Evolutionary conservation across 1,284 basidiomycete genomes (phyloP).

Genomic region (Microbotryomycetes sp.): DNA sequence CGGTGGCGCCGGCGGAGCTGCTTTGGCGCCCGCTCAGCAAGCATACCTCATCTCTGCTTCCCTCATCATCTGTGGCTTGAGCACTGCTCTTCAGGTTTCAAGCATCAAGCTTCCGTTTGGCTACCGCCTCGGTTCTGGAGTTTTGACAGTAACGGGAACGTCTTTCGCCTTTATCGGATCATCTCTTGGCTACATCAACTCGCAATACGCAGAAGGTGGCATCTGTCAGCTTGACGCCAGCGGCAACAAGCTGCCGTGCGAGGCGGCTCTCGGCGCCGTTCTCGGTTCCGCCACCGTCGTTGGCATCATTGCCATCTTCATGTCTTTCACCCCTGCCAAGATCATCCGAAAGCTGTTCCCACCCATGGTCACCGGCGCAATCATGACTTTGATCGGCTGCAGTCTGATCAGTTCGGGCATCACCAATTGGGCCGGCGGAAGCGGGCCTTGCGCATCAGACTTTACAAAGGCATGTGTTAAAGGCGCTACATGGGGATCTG

Average conservation of each 20-base stretch:
- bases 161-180: constrained; percentile 36
- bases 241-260: constrained; percentile 33
- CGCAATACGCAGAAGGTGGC: constrained; percentile 34
- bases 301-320: constrained; percentile 34
- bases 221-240: constrained; percentile 30
- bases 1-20: constrained; percentile 23
- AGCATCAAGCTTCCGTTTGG: constrained; percentile 36
- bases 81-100: constrained; percentile 34
- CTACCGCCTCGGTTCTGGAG: constrained; percentile 35
- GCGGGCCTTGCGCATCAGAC: background rate
- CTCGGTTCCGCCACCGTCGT: constrained; percentile 36
- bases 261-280: constrained; percentile 38
- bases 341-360: constrained; percentile 36
- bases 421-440: constrained; percentile 36
- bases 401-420: constrained; percentile 34
- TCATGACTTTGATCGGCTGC: constrained; percentile 31
- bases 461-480: background rate
- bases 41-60: constrained; percentile 36
- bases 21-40: constrained; percentile 27
- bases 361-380: constrained; percentile 32
- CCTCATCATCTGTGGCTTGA: constrained; percentile 35
- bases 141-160: constrained; percentile 37
- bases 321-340: constrained; percentile 33
- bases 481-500: background rate
- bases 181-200: constrained; percentile 23